phyloP scores from a whole-genome alignment of 768 basidiomycete species.

The Tulasnella sp. region DNA sequence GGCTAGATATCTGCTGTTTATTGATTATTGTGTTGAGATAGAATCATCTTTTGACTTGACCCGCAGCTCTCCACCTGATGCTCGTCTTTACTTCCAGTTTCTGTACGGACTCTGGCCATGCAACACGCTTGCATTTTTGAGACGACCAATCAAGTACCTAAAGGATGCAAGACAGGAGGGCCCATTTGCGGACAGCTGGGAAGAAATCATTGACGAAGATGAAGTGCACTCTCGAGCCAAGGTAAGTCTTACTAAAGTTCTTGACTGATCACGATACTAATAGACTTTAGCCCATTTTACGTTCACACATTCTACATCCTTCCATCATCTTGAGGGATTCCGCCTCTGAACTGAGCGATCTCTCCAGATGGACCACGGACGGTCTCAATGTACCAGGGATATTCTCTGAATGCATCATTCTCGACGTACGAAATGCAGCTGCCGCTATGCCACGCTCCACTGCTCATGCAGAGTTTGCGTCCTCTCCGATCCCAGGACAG shows the following conservation, averaged over 20 bases:
- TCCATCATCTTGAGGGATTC: slow-evolving; percentile 55
- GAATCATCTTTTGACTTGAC: slow-evolving; percentile 45
- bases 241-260: slow-evolving; percentile 30
- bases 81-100: slow-evolving; percentile 55
- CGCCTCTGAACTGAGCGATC: slow-evolving; percentile 45
- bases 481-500: too few relatives aligned
- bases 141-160: slow-evolving; percentile 53
- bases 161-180: slow-evolving; percentile 36
- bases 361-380: slow-evolving; percentile 47
- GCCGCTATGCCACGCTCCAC: slow-evolving; percentile 18
- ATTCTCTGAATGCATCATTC: slow-evolving; percentile 53
- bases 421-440: slow-evolving; percentile 46
- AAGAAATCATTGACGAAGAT: slow-evolving; percentile 49
- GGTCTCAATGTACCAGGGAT: slow-evolving; percentile 48
- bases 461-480: background rate
- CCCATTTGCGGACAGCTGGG: slow-evolving; percentile 62
- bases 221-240: slow-evolving; percentile 60
- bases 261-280: background rate
- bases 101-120: slow-evolving; percentile 87
- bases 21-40: slow-evolving; percentile 1
- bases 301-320: slow-evolving; percentile 61
- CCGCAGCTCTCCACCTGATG: slow-evolving; percentile 42
- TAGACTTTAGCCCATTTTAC: slow-evolving; percentile 45
- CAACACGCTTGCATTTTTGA: slow-evolving; percentile 71
- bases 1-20: background rate